phyloP scores from a whole-genome alignment of 306 rosid genomes.

The Arachis hypogaea region DNA sequence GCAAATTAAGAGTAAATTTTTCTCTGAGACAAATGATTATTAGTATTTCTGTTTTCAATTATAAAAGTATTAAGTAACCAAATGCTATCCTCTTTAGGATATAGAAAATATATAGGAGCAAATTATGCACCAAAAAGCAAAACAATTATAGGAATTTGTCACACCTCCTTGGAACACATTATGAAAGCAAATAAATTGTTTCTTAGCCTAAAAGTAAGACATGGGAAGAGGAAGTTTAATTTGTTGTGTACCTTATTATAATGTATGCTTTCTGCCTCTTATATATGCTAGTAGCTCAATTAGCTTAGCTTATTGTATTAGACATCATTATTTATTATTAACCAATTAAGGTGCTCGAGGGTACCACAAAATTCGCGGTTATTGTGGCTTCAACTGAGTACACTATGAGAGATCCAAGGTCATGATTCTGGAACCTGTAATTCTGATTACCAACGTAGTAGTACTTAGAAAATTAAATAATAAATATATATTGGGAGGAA shows the following conservation, averaged over 20 bases:
- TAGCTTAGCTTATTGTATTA: neutral
- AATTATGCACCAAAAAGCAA: conserved; percentile 9
- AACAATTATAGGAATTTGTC: neutral
- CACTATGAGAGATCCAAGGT: conserved; percentile 45
- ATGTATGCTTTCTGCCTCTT: neutral
- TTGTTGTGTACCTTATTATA: neutral
- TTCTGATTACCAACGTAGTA: conserved; percentile 38
- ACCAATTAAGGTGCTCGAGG: neutral
- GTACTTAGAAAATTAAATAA: neutral
- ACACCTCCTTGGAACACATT: conserved; percentile 6
- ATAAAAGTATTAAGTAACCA: too few relatives aligned
- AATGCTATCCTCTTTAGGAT: too few relatives aligned
- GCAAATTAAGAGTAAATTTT: too few relatives aligned
- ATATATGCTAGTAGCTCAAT: neutral
- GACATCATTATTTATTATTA: neutral
- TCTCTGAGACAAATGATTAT: too few relatives aligned
- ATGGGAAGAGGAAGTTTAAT: conserved; percentile 8
- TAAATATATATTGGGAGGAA: conserved; percentile 32
- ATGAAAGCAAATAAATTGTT: conserved; percentile 3
- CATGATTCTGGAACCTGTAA: conserved; percentile 43
- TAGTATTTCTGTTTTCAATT: too few relatives aligned
- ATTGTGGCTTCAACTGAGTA: conserved; percentile 16
- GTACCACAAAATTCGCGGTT: conserved; percentile 32
- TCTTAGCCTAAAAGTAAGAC: neutral
- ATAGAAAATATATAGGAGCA: neutral